These are phyloP conservation scores for Xylaria bambusicola DNA, from an alignment of 495 filamentous ascomycete species.

Conservation along the genomic window DNA sequence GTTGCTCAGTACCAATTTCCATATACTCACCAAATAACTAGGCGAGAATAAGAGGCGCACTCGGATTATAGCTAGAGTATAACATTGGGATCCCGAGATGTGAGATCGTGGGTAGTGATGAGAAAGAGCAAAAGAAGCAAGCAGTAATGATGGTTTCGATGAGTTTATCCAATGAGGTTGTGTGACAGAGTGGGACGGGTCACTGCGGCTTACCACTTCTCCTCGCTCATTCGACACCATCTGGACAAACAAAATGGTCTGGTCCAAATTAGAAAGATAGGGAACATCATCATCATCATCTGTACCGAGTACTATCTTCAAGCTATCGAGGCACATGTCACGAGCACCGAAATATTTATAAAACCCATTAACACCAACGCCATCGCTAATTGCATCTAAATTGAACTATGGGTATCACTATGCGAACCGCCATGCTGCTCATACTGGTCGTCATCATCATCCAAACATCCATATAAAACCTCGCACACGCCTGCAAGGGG, in stretches of 20 bases:
- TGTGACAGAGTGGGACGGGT: slow-evolving; percentile 6
- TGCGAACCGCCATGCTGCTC: not conserved
- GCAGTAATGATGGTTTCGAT: not conserved
- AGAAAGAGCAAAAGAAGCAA: not conserved
- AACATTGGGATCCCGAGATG: no score
- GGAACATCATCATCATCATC: no score
- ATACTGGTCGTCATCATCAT: slow-evolving; percentile 25
- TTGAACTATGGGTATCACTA: slow-evolving; percentile 6
- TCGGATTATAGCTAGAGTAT: no score
- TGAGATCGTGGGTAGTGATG: no score
- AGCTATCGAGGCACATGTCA: not conserved
- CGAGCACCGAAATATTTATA: no score
- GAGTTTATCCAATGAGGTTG: slow-evolving; percentile 9
- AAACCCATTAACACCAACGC: no score
- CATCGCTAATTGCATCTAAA: not conserved
- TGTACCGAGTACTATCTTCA: no score
- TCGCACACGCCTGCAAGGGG: slow-evolving; percentile 97
- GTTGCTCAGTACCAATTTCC: no score
- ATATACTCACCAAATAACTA: no score
- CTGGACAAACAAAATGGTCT: no score
- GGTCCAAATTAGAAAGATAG: no score
- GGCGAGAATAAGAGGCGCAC: no score
- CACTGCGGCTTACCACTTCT: not conserved
- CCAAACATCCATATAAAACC: slow-evolving; percentile 66
- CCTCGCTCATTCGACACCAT: not conserved